A percentile compares a stretch with the other conserved stretches of the same genome.
Conservation (phyloP, 371 early-diverging fungal genomes). For the Mucor indicus region DNA sequence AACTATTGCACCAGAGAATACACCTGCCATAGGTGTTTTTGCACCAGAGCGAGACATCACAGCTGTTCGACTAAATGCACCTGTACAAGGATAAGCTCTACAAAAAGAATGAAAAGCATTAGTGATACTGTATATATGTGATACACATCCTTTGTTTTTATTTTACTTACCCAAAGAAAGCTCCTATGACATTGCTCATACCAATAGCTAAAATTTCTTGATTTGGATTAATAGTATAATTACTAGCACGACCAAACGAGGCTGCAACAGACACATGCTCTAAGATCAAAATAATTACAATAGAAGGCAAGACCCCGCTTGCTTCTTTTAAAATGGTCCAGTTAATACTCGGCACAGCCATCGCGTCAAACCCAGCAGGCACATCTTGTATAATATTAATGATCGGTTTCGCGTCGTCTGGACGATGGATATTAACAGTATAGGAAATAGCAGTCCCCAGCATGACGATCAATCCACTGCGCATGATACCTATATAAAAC, state of each 20-base stretch:
- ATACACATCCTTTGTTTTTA: not conserved
- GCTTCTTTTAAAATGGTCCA: constrained; percentile 35
- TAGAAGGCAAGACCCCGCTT: constrained; percentile 50
- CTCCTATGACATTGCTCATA: constrained; percentile 70
- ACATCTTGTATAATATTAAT: constrained; percentile 62
- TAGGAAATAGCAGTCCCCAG: constrained; percentile 40
- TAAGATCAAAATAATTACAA: constrained; percentile 69
- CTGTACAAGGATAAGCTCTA: constrained; percentile 81
- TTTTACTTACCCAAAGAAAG: constrained; percentile 68
- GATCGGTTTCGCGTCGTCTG: constrained; percentile 18
- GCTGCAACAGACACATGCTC: constrained; percentile 81
- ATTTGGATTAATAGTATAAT: constrained; percentile 52
- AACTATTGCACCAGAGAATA: constrained; percentile 72
- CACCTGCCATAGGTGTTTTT: constrained; percentile 76
- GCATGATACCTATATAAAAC: constrained; percentile 48
- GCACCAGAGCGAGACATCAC: constrained; percentile 79
- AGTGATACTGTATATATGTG: no score
- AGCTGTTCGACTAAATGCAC: constrained; percentile 91
- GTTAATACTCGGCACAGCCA: constrained; percentile 46
- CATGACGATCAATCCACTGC: constrained; percentile 41
- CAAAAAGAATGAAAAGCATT: not conserved
- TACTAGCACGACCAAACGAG: constrained; percentile 65
- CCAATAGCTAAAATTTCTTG: constrained; percentile 89
- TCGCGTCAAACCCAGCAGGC: constrained; percentile 66
- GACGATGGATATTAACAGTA: constrained; percentile 21